Percentiles rank a stretch among this genome's conserved stretches.
Evolutionary conservation across 345 rosid species (phyloP).

Genomic region (Combretum micranthum): DNA sequence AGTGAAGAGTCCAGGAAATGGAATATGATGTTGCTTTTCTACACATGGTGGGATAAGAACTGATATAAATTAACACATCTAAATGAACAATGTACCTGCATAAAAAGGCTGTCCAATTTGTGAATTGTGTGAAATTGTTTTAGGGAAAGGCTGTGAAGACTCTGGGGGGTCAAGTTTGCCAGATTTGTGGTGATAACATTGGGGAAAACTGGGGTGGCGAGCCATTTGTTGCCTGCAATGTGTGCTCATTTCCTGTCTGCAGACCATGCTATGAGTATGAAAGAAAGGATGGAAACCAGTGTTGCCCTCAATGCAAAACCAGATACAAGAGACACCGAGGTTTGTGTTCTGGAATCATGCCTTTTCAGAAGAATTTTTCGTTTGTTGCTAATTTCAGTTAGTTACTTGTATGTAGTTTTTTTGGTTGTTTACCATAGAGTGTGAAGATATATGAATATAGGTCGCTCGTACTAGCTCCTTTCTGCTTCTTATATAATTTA

Average conservation of each 20-base stretch:
- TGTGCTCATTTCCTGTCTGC: conserved; percentile 88
- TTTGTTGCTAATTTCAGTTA: too few species aligned
- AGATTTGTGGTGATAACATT: conserved; percentile 75
- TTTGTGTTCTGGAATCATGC: conserved; percentile 9
- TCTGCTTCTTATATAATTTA: too few species aligned
- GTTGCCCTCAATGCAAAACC: conserved; percentile 98
- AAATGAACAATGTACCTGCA: too few species aligned
- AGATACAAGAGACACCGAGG: conserved; percentile 83
- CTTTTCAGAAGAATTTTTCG: background rate
- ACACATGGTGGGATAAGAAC: too few species aligned
- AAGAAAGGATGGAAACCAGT: conserved; percentile 86
- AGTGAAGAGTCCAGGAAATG: too few species aligned
- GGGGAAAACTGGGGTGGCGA: conserved; percentile 64
- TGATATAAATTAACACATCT: too few species aligned
- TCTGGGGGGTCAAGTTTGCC: conserved; percentile 63
- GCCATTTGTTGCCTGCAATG: conserved; percentile 66
- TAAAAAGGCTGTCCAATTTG: too few species aligned
- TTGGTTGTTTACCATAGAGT: too few species aligned
- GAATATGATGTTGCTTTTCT: too few species aligned
- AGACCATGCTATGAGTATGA: conserved; percentile 93
- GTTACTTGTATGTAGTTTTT: too few species aligned
- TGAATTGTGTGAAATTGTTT: conserved; percentile 12
- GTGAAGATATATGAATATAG: too few species aligned
- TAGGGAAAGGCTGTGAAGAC: conserved; percentile 67
- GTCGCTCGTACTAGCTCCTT: too few species aligned